These are phyloP conservation scores for Rhizophagus prolifer DNA, from an alignment of 192 early-diverging fungal species.

Conservation along the genomic window DNA sequence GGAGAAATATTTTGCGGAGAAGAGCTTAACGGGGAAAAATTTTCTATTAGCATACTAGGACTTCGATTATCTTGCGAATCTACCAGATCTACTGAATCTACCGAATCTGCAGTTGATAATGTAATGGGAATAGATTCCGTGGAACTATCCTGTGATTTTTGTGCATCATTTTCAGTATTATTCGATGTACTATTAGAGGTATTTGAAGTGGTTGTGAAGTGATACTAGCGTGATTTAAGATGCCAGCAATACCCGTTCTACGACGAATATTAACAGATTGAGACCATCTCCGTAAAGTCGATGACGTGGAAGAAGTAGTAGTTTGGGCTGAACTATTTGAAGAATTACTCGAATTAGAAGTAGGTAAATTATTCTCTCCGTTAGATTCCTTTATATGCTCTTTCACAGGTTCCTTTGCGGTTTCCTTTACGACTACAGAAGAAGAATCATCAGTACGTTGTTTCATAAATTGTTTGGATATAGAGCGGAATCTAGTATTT, in stretches of 20 bases:
- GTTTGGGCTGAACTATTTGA: neutral
- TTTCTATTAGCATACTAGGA: neutral
- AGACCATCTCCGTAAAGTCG: neutral
- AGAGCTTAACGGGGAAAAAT: neutral
- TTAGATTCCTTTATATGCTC: neutral
- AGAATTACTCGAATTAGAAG: neutral
- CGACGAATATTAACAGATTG: conserved; percentile 1
- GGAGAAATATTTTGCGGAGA: neutral
- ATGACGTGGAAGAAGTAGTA: neutral
- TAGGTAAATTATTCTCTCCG: neutral
- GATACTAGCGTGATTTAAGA: no score
- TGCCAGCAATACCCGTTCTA: neutral
- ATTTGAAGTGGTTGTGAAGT: neutral
- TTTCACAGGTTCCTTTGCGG: no score
- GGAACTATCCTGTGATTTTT: neutral
- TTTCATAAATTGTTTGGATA: conserved; percentile 3
- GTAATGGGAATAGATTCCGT: neutral
- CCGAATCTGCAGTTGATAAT: neutral
- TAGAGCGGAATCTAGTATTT: neutral
- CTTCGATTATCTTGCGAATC: neutral
- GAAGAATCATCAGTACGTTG: neutral
- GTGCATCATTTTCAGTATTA: neutral
- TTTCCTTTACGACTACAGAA: neutral
- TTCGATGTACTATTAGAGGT: no score
- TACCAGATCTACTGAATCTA: neutral